Conservation (phyloP, 1,284 basidiomycete species). For the Sanghuangporus sanghuang region DNA sequence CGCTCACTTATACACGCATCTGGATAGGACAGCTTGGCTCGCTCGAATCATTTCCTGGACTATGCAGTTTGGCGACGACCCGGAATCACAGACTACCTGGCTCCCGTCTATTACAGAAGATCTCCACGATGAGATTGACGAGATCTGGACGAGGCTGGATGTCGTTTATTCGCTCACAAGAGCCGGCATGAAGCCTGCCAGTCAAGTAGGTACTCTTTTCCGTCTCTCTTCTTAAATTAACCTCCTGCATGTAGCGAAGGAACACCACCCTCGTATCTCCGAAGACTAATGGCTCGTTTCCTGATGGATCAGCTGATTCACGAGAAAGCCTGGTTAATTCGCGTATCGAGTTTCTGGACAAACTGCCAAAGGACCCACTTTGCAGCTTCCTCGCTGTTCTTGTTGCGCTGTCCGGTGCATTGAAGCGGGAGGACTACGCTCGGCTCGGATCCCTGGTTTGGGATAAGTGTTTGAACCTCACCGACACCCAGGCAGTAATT, state of each 20-base stretch:
- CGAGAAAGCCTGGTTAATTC: slow-evolving; percentile 28
- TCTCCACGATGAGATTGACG: slow-evolving; percentile 39
- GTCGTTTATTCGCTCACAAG: slow-evolving; percentile 47
- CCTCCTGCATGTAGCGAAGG: slow-evolving; percentile 27
- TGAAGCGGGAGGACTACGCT: slow-evolving; percentile 43
- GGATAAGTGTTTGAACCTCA: slow-evolving; percentile 42
- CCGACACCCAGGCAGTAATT: slow-evolving; percentile 38
- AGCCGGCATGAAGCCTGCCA: slow-evolving; percentile 36
- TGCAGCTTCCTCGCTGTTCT: slow-evolving; percentile 49
- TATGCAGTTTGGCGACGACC: slow-evolving; percentile 28
- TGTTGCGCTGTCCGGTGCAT: slow-evolving; percentile 51
- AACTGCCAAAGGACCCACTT: slow-evolving; percentile 40
- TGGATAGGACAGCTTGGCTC: slow-evolving; percentile 52
- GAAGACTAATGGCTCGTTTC: slow-evolving; percentile 21
- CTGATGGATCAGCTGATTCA: slow-evolving; percentile 20
- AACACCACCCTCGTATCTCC: slow-evolving; percentile 38
- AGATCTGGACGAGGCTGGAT: slow-evolving; percentile 39
- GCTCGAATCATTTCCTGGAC: slow-evolving; percentile 49
- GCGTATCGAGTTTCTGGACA: slow-evolving; percentile 36
- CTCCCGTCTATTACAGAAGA: slow-evolving; percentile 28
- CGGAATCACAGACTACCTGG: slow-evolving; percentile 16
- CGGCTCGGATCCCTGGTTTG: slow-evolving; percentile 50
- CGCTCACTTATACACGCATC: slow-evolving; percentile 5
- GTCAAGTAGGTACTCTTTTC: slow-evolving; percentile 33
- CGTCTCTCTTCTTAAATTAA: background rate